Percentiles rank a stretch among this genome's conserved stretches.
These are phyloP conservation scores for Calonectria naviculata DNA, from an alignment of 2,329 filamentous ascomycete genomes.

Conservation along the genomic window DNA sequence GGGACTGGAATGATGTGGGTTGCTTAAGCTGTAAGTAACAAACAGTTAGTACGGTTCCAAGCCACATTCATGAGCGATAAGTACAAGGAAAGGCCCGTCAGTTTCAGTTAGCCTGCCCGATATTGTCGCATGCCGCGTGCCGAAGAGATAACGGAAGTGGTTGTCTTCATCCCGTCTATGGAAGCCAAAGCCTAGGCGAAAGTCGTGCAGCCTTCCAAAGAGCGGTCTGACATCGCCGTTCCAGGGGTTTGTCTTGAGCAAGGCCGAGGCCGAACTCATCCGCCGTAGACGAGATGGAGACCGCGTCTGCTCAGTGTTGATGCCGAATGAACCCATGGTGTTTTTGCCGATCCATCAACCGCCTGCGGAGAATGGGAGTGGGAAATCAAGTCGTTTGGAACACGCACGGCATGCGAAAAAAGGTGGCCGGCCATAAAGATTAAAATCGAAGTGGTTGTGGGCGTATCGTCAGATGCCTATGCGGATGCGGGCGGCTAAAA, in stretches of 20 bases:
- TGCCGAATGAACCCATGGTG: slow-evolving; percentile 16
- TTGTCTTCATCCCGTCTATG: slow-evolving; percentile 17
- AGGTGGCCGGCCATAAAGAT: background rate
- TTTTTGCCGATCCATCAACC: slow-evolving; percentile 3
- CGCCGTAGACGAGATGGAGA: slow-evolving; percentile 2
- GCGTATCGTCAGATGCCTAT: slow-evolving; percentile 15
- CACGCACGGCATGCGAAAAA: background rate
- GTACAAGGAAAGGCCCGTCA: slow-evolving; percentile 25
- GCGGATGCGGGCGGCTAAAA: slow-evolving; percentile 22
- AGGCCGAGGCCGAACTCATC: slow-evolving; percentile 9
- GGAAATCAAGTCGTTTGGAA: slow-evolving; percentile 2
- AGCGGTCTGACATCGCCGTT: slow-evolving; percentile 17
- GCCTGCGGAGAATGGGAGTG: slow-evolving; percentile 10
- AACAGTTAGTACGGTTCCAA: slow-evolving; percentile 3
- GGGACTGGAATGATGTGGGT: slow-evolving; percentile 44
- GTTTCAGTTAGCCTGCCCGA: slow-evolving; percentile 6
- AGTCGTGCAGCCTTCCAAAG: slow-evolving; percentile 17
- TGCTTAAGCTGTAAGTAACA: slow-evolving; percentile 46
- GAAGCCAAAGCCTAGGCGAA: slow-evolving; percentile 18
- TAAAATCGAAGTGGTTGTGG: slow-evolving; percentile 3
- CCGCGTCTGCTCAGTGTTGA: slow-evolving; percentile 8
- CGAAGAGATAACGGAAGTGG: slow-evolving; percentile 15
- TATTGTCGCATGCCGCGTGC: slow-evolving; percentile 9
- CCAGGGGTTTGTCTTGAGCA: slow-evolving; percentile 10
- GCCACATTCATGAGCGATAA: slow-evolving; percentile 22